Evolutionary conservation across 352 stramenopile genomes (phyloP), one percentile per base, ranked within the genome.

Genomic region (Globisporangium cederbergense): DNA sequence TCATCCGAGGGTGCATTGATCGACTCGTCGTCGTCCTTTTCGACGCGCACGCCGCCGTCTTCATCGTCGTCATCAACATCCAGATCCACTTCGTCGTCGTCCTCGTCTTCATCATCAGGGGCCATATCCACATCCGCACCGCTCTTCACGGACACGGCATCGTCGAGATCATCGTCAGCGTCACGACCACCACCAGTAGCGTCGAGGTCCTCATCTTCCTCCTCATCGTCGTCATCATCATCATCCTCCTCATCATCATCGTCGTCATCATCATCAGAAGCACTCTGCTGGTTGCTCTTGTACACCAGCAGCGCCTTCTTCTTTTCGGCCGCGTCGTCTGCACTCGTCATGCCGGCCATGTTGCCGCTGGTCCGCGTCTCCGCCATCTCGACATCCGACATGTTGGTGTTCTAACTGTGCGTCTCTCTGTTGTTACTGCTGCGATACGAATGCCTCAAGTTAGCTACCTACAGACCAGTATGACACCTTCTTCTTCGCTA

Each of bases 221-320:
- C 51, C 38, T 76, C 74, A 7, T 77, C 68, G 0, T 77, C 75
- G 2, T 85, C 77, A 20, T 66, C 62, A n/a, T 82, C 72, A 2
- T 76, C 75, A 0, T 74, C 76, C 4, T 79, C 76, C 0, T 77
- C 73, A 2, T 77, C 70, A 0, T 78, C 72, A 1, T 78, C 75
- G 2, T 81, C 71, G 6, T 86, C 72, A 18, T 86, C 82, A 43
- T 89, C 78, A 55, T 91, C 82, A 0, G 77, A 86, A 1, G 65
- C 76, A 7, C 81, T 87, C 57, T 80, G 76, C 50, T 86, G 78
- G 52, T 89, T 88, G 66, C 71, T 84, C 68, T 89, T 90, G 71
- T 85, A 93, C 64, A 91, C 81, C 30, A 93, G 70, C 60, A 93
- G 68, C 66, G 84, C 80, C 70, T 90, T 93, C 77, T 88, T 90